Base-by-base conservation (phyloP, 176 grass and related monocot species). In the Oryza coarctata region DNA sequence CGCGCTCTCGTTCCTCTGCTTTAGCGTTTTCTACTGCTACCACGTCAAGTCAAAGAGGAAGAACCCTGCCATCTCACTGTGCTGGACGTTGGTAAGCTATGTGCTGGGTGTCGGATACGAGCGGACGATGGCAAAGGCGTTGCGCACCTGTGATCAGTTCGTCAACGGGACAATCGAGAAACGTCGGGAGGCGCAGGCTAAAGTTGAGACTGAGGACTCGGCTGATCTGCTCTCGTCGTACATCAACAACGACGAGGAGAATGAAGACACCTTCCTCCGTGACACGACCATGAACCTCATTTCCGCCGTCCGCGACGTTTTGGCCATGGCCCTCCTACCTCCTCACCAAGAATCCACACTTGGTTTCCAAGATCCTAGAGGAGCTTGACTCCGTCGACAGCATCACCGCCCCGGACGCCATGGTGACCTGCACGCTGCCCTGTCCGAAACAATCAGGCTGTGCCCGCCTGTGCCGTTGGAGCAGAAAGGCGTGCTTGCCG, bases 201-300 rank as follows among this genome's bases (percentile, higher is more conserved):
- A 28, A 1, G 64, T 38, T 8, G 68, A 41, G 7, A 23, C 55
- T 66, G 5, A 27, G 18, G 63, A 43, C 18, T 79, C 85, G 26
- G 63, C 50, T 6, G 90, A 95, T 40, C 55, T 95, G 73, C 68
- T 92, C 0, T 92, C 93, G 0, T 90, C 90, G 4, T 95, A 90
- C 74, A 86, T 95, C 39, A 35, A 92, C 35, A 68, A 87, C 14
- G 71, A 90, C 0, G 72, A 71, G 3, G 57, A 85, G 0, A 82
- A 58, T 11, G 22, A 20, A 5, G 79, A 92, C 68, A 60, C 67
- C 70, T 86, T 86, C 72, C 88, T 95, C 30, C 82, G 87, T 27
- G 93, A 95, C 84, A 92, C 90, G 17, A 83, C 87, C 26, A 47
- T 95, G 36, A 95, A 92, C 81, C 86, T 94, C 1, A 92, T 95